These are phyloP conservation scores for Stramenopiles sp. DNA, from an alignment of 352 stramenopile genomes.

Conservation along the genomic window DNA sequence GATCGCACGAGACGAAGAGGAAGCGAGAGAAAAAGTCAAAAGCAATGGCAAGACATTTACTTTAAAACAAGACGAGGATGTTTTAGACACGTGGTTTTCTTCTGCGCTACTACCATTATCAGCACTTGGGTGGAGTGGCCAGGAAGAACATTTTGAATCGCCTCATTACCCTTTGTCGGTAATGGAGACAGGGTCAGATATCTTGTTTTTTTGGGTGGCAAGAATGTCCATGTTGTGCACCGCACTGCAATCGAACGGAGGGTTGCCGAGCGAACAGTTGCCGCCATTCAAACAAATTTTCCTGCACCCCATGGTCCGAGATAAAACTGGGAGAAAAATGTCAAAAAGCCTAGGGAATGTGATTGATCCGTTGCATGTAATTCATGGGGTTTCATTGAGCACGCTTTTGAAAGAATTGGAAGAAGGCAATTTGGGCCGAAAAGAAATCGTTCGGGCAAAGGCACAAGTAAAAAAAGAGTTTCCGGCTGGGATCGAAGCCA, in stretches of 20 bases:
- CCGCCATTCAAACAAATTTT: constrained; percentile 96
- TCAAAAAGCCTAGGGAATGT: constrained; percentile 98
- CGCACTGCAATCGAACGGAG: constrained; percentile 78
- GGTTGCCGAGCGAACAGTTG: not conserved
- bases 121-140: constrained; percentile 72
- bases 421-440: constrained; percentile 81
- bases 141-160: constrained; percentile 41
- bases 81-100: constrained; percentile 99
- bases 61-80: constrained; percentile 90
- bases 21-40: constrained; percentile 56
- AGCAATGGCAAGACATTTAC: too few relatives aligned
- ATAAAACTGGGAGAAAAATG: constrained; percentile 98
- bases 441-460: constrained; percentile 83
- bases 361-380: constrained; percentile 95
- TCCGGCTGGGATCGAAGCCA: constrained; percentile 90
- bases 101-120: constrained; percentile 85
- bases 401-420: constrained; percentile 72
- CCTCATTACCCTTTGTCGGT: constrained; percentile 82
- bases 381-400: constrained; percentile 81
- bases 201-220: constrained; percentile 99
- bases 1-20: constrained; percentile 66
- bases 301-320: constrained; percentile 97
- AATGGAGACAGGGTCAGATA: constrained; percentile 97
- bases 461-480: constrained; percentile 88
- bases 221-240: constrained; percentile 99